Evolutionary conservation across 257 asterid genomes (phyloP).

Genomic region (Eustoma russellianum): DNA sequence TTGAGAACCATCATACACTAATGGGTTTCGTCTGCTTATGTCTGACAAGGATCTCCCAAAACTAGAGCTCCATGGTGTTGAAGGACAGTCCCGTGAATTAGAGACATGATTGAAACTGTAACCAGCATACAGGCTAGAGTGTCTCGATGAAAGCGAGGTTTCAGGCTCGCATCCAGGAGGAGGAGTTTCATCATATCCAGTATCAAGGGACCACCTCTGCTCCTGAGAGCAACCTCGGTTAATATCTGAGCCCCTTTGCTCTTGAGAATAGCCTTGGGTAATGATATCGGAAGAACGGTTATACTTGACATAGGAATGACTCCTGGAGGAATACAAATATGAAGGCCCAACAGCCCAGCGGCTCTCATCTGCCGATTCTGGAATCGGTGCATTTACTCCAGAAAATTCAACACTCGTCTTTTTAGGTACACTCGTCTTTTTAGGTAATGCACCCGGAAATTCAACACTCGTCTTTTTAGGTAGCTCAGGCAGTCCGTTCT

Average conservation of each 20-base stretch:
- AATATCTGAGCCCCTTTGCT: conserved; percentile 8
- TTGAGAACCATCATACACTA: conserved; percentile 26
- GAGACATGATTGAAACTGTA: conserved; percentile 14
- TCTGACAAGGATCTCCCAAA: conserved; percentile 52
- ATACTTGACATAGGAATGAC: conserved; percentile 35
- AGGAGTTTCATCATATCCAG: conserved; percentile 56
- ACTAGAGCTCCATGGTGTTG: conserved; percentile 43
- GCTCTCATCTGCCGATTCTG: conserved; percentile 62
- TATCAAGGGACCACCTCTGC: conserved; percentile 16
- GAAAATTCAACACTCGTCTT: conserved; percentile 73
- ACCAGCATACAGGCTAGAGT: conserved; percentile 37
- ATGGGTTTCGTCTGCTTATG: conserved; percentile 50
- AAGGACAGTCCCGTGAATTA: conserved; percentile 30
- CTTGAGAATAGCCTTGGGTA: conserved; percentile 10
- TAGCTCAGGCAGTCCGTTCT: conserved; percentile 22
- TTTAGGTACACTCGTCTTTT: conserved; percentile 44
- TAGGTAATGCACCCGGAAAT: no score
- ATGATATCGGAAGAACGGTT: conserved; percentile 32
- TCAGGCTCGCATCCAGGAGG: conserved; percentile 72
- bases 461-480: no score
- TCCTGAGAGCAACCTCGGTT: conserved; percentile 31
- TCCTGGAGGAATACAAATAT: conserved; percentile 20
- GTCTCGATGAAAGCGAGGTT: conserved; percentile 45
- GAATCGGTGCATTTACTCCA: conserved; percentile 91
- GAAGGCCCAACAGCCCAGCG: conserved; percentile 55